phyloP scores from a whole-genome alignment of 2,329 filamentous ascomycete species.

The Fusarium sp. region DNA sequence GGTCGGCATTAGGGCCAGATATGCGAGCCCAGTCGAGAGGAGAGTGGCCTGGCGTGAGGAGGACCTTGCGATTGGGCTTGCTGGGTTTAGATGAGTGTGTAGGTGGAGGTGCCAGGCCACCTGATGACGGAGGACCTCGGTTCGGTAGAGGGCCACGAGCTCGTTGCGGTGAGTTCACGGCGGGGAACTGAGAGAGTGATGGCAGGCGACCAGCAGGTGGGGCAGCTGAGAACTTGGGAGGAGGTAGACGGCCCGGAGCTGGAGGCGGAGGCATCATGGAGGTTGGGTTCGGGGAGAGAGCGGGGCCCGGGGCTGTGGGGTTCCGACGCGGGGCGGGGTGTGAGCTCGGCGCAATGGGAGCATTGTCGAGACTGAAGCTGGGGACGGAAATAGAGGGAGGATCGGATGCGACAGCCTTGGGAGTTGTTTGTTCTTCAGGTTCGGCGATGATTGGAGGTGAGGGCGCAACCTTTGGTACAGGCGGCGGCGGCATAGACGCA shows the following conservation, averaged over 20 bases:
- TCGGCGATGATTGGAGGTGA: constrained; percentile 37
- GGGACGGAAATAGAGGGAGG: constrained; percentile 50
- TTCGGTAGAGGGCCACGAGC: constrained; percentile 55
- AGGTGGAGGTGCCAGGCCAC: constrained; percentile 64
- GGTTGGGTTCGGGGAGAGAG: constrained; percentile 9
- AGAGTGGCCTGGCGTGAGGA: constrained; percentile 89
- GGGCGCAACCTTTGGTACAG: constrained; percentile 45
- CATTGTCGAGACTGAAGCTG: constrained; percentile 56
- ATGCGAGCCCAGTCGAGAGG: constrained; percentile 96
- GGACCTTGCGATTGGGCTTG: constrained; percentile 75
- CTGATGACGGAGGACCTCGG: constrained; percentile 47
- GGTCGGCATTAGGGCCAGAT: constrained; percentile 69
- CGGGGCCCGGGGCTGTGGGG: constrained; percentile 30
- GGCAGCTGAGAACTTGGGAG: constrained; percentile 16
- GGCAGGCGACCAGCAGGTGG: constrained; percentile 46
- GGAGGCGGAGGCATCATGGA: constrained; percentile 47
- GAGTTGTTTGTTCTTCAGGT: constrained; percentile 59
- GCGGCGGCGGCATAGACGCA: constrained; percentile 52
- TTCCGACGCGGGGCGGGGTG: constrained; percentile 24
- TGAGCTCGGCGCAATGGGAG: constrained; percentile 32
- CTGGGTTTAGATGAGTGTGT: constrained; percentile 61
- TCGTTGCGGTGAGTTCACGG: constrained; percentile 62
- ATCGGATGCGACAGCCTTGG: constrained; percentile 55
- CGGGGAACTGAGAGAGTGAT: constrained; percentile 58
- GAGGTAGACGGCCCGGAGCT: constrained; percentile 31